A percentile compares a stretch with the other conserved stretches of the same genome.
Evolutionary conservation across 805 yeast genomes (phyloP).

Genomic region (Metschnikowia anglica): DNA sequence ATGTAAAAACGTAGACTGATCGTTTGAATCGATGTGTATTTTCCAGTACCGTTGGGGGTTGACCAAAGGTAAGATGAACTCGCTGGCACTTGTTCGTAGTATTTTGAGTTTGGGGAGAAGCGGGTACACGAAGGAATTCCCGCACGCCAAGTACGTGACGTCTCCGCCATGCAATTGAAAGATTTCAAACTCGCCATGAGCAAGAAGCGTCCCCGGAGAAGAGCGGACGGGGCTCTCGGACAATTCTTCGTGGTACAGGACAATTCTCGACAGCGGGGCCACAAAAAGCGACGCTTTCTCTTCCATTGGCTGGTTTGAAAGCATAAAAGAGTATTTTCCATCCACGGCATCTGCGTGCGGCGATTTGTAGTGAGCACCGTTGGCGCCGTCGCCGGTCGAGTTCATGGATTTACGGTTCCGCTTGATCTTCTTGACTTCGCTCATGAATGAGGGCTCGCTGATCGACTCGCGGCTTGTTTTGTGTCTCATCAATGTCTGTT

Average conservation of each 20-base stretch:
- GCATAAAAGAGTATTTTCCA: slow-evolving; percentile 15
- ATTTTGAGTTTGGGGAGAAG: slow-evolving; percentile 63
- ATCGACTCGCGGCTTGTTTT: slow-evolving; percentile 30
- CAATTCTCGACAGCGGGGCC: slow-evolving; percentile 32
- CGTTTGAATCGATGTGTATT: slow-evolving; percentile 38
- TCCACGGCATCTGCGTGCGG: slow-evolving; percentile 7
- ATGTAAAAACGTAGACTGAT: slow-evolving; percentile 24
- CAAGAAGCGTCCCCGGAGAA: slow-evolving; percentile 47
- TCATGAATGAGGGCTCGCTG: slow-evolving; percentile 23
- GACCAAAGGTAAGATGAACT: slow-evolving; percentile 61
- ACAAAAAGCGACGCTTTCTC: slow-evolving; percentile 38
- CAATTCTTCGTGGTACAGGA: slow-evolving; percentile 38
- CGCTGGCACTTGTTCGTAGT: slow-evolving; percentile 46
- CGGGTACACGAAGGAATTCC: slow-evolving; percentile 68
- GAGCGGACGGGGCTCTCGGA: slow-evolving; percentile 17
- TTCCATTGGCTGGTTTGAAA: slow-evolving; percentile 29
- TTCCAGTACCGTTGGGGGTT: slow-evolving; percentile 81
- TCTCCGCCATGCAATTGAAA: slow-evolving; percentile 57
- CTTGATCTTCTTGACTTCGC: slow-evolving; percentile 28
- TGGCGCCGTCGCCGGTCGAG: too few relatives aligned
- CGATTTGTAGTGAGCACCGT: slow-evolving; percentile 3
- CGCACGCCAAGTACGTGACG: slow-evolving; percentile 65
- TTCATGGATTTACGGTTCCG: too few relatives aligned
- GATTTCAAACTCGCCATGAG: slow-evolving; percentile 59
- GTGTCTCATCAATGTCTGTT: slow-evolving; percentile 39